Conservation (phyloP, 2,329 filamentous ascomycete species). For the Trichoderma sp. region DNA sequence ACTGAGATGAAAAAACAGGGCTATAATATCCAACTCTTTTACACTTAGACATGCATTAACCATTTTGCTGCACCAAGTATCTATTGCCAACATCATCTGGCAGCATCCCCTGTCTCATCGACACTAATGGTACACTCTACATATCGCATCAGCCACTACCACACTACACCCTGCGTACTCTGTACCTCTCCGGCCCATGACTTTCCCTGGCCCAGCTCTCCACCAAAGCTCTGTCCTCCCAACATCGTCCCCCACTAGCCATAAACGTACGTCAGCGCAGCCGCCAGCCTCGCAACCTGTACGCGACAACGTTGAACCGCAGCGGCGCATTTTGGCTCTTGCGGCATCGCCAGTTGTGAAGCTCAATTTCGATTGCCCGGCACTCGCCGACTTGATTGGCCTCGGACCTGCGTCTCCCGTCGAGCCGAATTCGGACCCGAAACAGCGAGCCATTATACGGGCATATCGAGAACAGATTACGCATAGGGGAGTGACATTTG, state of each 20-base stretch:
- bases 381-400: background rate
- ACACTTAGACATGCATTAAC: background rate
- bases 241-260: slow-evolving; percentile 15
- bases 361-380: slow-evolving; percentile 19
- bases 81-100: background rate
- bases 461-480: background rate
- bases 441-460: slow-evolving; percentile 3
- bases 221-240: slow-evolving; percentile 17
- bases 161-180: background rate
- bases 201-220: slow-evolving; percentile 5
- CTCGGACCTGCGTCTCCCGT: background rate
- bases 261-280: slow-evolving; percentile 36
- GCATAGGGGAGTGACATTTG: background rate
- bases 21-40: background rate
- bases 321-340: slow-evolving; percentile 5
- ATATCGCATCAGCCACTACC: background rate
- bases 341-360: background rate
- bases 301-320: slow-evolving; percentile 8
- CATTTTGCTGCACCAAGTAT: background rate
- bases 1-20: background rate
- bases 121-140: background rate
- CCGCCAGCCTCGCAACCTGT: slow-evolving; percentile 7
- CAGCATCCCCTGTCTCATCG: background rate
- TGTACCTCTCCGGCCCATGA: background rate
- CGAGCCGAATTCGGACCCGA: background rate